phyloP scores from a whole-genome alignment of 306 rosid species.

The Rosa lucieae region DNA sequence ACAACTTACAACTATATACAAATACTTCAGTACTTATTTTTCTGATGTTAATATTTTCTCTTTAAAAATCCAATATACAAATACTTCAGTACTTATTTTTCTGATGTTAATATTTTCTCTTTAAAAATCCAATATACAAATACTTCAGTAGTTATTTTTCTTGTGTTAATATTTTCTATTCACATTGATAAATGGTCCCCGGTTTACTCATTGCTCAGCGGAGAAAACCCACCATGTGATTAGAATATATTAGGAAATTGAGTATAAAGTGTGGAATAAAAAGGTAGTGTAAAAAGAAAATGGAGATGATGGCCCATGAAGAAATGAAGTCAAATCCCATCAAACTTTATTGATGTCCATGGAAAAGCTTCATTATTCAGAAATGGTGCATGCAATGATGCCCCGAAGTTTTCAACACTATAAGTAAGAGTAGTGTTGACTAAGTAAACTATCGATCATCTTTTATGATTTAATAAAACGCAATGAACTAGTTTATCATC shows the following conservation, averaged over 20 bases:
- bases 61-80: too few relatives aligned
- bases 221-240: conserved; percentile 28
- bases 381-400: conserved; percentile 34
- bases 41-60: too few relatives aligned
- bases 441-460: not conserved
- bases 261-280: conserved; percentile 11
- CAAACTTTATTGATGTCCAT: conserved; percentile 9
- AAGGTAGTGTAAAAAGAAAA: not conserved
- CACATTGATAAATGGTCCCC: conserved; percentile 3
- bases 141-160: not conserved
- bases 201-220: conserved; percentile 14
- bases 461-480: too few relatives aligned
- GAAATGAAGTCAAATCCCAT: conserved; percentile 50
- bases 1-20: not conserved
- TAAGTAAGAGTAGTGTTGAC: conserved; percentile 41
- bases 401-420: conserved; percentile 32
- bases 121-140: not conserved
- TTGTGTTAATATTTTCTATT: not conserved
- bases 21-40: too few relatives aligned
- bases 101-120: too few relatives aligned
- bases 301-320: conserved; percentile 30
- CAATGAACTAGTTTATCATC: not conserved
- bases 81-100: too few relatives aligned
- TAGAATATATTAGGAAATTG: not conserved
- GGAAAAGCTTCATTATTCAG: conserved; percentile 30